These are phyloP conservation scores for Anthracocystis panici-leucophaei DNA, from an alignment of 1,284 basidiomycete species.

Conservation along the genomic window DNA sequence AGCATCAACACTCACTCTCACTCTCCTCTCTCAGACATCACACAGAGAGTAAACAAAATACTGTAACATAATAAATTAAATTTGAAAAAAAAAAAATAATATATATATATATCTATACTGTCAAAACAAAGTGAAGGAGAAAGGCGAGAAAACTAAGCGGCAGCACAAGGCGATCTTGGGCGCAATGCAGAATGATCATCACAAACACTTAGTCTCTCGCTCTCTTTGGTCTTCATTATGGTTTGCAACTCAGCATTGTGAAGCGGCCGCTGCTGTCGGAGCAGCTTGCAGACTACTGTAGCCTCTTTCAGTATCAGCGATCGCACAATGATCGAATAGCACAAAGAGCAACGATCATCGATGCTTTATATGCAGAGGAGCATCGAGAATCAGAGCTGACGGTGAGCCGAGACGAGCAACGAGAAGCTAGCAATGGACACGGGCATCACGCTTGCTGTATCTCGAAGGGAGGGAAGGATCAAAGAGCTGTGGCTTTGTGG, in stretches of 20 bases:
- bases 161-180: background rate
- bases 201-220: no score
- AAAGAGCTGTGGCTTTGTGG: background rate
- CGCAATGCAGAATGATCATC: no score
- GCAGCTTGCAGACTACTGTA: no score
- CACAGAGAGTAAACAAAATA: background rate
- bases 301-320: no score
- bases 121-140: background rate
- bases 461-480: no score
- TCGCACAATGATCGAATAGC: no score
- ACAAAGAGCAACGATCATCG: background rate
- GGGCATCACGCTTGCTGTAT: no score
- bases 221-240: no score
- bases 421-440: background rate
- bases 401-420: constrained; percentile 1
- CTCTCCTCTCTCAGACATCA: background rate
- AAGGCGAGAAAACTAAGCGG: background rate
- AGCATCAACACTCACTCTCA: background rate
- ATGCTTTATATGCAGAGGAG: background rate
- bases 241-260: no score
- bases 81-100: background rate
- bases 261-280: no score
- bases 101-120: no score
- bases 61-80: background rate
- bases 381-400: background rate